A percentile compares a stretch with the other conserved stretches of the same genome.
phyloP scores from a whole-genome alignment of 1,139 yeast genomes.

The Geotrichum candidum region DNA sequence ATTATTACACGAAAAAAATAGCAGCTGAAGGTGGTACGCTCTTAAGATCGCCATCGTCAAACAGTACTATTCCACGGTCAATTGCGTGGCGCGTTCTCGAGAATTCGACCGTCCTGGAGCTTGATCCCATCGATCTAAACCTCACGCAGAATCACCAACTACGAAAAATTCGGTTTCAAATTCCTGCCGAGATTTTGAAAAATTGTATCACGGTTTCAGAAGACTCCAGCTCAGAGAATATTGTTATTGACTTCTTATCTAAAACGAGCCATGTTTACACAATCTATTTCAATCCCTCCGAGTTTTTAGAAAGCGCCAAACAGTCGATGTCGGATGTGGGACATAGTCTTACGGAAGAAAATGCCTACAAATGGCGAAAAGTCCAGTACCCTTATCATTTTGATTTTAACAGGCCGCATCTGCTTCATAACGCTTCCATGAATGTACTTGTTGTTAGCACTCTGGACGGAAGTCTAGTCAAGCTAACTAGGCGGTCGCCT shows the following conservation, averaged over 20 bases:
- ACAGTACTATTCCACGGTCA: slow-evolving; percentile 15
- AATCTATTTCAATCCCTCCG: not conserved
- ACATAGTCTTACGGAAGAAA: slow-evolving; percentile 18
- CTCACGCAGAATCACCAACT: slow-evolving; percentile 9
- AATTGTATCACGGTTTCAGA: slow-evolving; percentile 26
- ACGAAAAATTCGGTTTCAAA: slow-evolving; percentile 23
- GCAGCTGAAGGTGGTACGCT: not conserved
- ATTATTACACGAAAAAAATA: not conserved
- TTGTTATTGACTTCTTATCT: slow-evolving; percentile 28
- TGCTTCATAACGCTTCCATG: slow-evolving; percentile 44
- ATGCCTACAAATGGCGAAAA: slow-evolving; percentile 27
- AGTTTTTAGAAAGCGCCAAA: not conserved
- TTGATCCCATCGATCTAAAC: slow-evolving; percentile 24
- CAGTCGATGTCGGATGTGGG: not conserved
- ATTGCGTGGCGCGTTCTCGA: slow-evolving; percentile 25
- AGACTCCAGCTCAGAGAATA: slow-evolving; percentile 16
- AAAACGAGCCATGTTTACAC: slow-evolving; percentile 20
- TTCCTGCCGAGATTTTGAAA: slow-evolving; percentile 22
- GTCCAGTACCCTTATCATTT: slow-evolving; percentile 57
- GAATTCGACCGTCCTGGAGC: slow-evolving; percentile 22
- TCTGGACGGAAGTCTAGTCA: slow-evolving; percentile 59
- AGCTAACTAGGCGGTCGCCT: slow-evolving; percentile 41
- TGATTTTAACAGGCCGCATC: slow-evolving; percentile 59
- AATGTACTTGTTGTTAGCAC: slow-evolving; percentile 49
- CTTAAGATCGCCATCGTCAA: not conserved